A percentile compares a stretch with the other conserved stretches of the same genome.
phyloP scores from a whole-genome alignment of 2,329 filamentous ascomycete species.

The Beauveria asiatica region DNA sequence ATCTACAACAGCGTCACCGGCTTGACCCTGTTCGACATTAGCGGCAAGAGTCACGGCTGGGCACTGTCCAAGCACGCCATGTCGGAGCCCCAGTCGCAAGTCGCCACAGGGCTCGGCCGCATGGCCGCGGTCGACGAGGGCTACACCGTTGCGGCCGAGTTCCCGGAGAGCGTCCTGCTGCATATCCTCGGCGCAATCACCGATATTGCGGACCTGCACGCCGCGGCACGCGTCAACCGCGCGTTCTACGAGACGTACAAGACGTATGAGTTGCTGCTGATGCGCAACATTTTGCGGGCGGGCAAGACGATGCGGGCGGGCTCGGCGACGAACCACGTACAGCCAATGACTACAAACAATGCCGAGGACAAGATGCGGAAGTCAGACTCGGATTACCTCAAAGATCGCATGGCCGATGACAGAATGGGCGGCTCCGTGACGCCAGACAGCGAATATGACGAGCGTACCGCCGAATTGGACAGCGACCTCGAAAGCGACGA shows the following conservation, averaged over 20 bases:
- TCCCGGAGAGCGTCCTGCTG: slow-evolving; percentile 30
- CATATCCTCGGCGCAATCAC: slow-evolving; percentile 33
- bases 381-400: slow-evolving; percentile 23
- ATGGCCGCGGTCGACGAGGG: slow-evolving; percentile 25
- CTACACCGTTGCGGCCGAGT: slow-evolving; percentile 25
- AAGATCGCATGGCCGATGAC: slow-evolving; percentile 18
- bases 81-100: slow-evolving; percentile 27
- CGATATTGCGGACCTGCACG: slow-evolving; percentile 32
- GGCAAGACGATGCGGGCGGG: slow-evolving; percentile 17
- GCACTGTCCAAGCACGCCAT: slow-evolving; percentile 33
- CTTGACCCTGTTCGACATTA: slow-evolving; percentile 40
- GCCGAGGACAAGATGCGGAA: slow-evolving; percentile 28
- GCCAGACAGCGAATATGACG: slow-evolving; percentile 20
- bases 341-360: slow-evolving; percentile 17
- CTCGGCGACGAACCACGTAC: slow-evolving; percentile 13
- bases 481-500: slow-evolving; percentile 12
- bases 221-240: slow-evolving; percentile 33
- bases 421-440: slow-evolving; percentile 24
- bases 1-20: slow-evolving; percentile 43
- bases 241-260: slow-evolving; percentile 38
- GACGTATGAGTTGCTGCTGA: slow-evolving; percentile 32
- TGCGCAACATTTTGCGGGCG: slow-evolving; percentile 27
- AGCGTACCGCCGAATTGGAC: slow-evolving; percentile 17
- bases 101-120: slow-evolving; percentile 20
- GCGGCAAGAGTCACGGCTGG: slow-evolving; percentile 41